Conservation (phyloP, 345 rosid genomes). For the Streptanthus diversifolius region DNA sequence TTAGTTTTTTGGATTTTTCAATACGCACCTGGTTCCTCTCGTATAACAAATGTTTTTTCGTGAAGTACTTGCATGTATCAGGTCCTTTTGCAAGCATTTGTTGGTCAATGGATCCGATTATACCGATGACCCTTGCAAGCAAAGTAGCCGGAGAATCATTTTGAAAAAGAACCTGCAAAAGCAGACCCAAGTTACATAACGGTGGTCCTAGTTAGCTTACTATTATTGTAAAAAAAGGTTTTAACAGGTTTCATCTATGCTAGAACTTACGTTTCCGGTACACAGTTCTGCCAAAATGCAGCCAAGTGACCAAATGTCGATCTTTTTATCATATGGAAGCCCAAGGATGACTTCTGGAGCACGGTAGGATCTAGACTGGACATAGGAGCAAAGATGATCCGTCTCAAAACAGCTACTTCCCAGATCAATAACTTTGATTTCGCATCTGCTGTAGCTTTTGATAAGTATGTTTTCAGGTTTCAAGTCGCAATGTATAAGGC, state of each 20-base stretch:
- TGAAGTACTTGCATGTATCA: conserved; percentile 86
- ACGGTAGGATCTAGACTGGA: conserved; percentile 96
- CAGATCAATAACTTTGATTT: conserved; percentile 95
- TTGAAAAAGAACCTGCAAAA: conserved; percentile 83
- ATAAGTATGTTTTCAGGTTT: conserved; percentile 94
- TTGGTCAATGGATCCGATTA: conserved; percentile 67
- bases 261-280: conserved; percentile 84
- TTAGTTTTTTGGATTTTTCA: not conserved
- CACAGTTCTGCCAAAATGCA: conserved; percentile 97
- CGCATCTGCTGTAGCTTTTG: conserved; percentile 96
- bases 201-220: conserved; percentile 7
- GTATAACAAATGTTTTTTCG: conserved; percentile 87
- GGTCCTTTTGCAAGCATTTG: conserved; percentile 84
- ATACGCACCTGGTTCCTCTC: conserved; percentile 82
- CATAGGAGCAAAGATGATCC: conserved; percentile 94
- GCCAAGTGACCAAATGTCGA: conserved; percentile 95
- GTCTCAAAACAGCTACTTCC: conserved; percentile 99
- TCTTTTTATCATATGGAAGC: conserved; percentile 91
- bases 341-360: conserved; percentile 97
- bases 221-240: not conserved
- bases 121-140: conserved; percentile 86
- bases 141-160: conserved; percentile 96
- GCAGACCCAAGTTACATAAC: not conserved
- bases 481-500: conserved; percentile 91
- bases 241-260: conserved; percentile 7